Evolutionary conservation across 768 basidiomycete genomes (phyloP).

Genomic region (Calvatia gigantea): DNA sequence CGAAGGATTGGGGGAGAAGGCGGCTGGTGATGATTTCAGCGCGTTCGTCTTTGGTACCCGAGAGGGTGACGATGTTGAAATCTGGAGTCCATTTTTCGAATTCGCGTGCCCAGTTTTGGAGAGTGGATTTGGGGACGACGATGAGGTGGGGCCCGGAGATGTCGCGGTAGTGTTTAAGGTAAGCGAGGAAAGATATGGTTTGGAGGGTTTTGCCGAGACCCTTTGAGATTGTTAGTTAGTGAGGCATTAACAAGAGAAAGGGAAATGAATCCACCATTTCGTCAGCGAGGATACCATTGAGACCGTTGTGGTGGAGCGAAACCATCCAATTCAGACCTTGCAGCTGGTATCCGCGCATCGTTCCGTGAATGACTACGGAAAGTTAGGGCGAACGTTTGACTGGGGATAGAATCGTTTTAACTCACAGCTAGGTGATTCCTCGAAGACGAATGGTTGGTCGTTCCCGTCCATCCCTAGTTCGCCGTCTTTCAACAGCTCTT

Average conservation of each 20-base stretch:
- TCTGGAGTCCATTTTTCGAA: slow-evolving; percentile 90
- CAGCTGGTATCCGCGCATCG: slow-evolving; percentile 91
- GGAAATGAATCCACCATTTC: slow-evolving; percentile 66
- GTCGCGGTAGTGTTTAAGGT: slow-evolving; percentile 81
- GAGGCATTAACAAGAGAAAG: background rate
- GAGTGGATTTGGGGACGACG: slow-evolving; percentile 97
- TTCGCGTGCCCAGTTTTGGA: slow-evolving; percentile 97
- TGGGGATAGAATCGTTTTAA: too few species aligned
- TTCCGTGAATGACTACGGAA: slow-evolving; percentile 74
- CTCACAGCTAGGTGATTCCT: slow-evolving; percentile 87
- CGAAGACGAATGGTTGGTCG: slow-evolving; percentile 92
- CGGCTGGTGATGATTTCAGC: slow-evolving; percentile 73
- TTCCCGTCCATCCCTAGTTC: slow-evolving; percentile 76
- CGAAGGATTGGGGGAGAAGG: slow-evolving; percentile 85
- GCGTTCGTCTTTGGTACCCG: slow-evolving; percentile 89
- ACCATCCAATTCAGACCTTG: slow-evolving; percentile 99
- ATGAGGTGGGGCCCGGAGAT: slow-evolving; percentile 86
- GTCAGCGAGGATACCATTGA: slow-evolving; percentile 96
- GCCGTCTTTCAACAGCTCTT: slow-evolving; percentile 87
- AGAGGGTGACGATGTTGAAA: slow-evolving; percentile 75
- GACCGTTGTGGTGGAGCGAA: slow-evolving; percentile 90
- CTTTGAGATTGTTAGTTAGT: slow-evolving; percentile 31
- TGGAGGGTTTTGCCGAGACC: slow-evolving; percentile 98
- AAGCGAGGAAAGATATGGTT: slow-evolving; percentile 95
- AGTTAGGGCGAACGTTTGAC: too few species aligned